Evolutionary conservation across 768 basidiomycete species (phyloP), one percentile per base, ranked within the genome.

Genomic region (Tulasnella sp.): DNA sequence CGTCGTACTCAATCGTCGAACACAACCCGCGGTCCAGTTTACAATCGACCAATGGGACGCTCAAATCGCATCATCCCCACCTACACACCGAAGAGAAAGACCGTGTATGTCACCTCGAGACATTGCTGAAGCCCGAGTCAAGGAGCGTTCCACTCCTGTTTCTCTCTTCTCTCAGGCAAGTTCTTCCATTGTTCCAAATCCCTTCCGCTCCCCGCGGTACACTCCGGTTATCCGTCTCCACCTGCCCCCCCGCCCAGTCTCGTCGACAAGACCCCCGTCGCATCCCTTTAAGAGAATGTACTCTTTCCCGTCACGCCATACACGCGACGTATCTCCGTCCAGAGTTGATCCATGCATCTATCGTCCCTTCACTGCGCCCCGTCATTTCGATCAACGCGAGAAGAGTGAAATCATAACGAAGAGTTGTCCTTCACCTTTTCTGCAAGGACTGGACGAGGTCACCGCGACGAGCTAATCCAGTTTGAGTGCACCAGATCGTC

Each of bases 401-500:
- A 68, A 68, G 62, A 68, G 62, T 36, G 31, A 68, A 27, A 10
- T 24, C n/a, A 27, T 16, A 58, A 14, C 56, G 24, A 58, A 58
- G 24, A 8, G 10, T n/a, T n/a, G n/a, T 34, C 16, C 34, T 27
- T 68, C 34, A 68, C 62, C 62, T 27, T 56, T 27, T n/a, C n/a
- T 27, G 3, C 62, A 12, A 18, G 16, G 8, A 31, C 3, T 68
- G 58, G n/a, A n/a, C 62, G 27, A 68, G 62, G 62, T 68, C 62
- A 68, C 62, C 62, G 62, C 62, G 62, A 68, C 62, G 62, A 68
- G 62, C 62, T 68, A 68, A 68, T 68, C 62, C 62, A 34, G 62
- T 68, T 68, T 68, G 27, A 27, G 62, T 52, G 52, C 52, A 52
- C 52, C 52, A 24, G 52, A 52, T n/a, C 12, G 62, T 68, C 62